phyloP scores from a whole-genome alignment of 2,329 filamentous ascomycete species.

The Cladosporium austrohemisphaericum region DNA sequence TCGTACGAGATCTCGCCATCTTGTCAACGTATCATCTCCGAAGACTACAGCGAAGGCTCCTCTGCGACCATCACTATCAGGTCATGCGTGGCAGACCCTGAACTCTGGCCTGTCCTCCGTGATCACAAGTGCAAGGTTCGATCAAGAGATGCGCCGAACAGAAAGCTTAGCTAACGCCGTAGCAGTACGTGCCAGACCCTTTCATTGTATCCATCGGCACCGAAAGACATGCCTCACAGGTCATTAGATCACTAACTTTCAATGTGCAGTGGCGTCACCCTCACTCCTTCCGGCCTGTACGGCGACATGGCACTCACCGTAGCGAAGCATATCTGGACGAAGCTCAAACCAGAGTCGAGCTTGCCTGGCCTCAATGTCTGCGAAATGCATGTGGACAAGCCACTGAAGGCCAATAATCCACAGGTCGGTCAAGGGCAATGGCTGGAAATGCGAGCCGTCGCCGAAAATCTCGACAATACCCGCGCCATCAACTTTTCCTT shows the following conservation, averaged over 20 bases:
- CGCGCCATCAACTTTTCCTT: slow-evolving; percentile 21
- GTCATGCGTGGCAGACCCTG: slow-evolving; percentile 23
- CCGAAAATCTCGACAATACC: neutral
- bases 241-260: too few relatives aligned
- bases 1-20: slow-evolving; percentile 22
- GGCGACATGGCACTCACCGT: slow-evolving; percentile 33
- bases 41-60: slow-evolving; percentile 16
- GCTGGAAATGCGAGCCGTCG: slow-evolving; percentile 26
- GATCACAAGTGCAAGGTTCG: slow-evolving; percentile 37
- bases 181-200: too few relatives aligned
- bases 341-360: slow-evolving; percentile 15
- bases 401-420: slow-evolving; percentile 24
- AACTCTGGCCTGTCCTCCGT: slow-evolving; percentile 24
- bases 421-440: slow-evolving; percentile 22
- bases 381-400: slow-evolving; percentile 27
- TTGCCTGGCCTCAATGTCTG: slow-evolving; percentile 25
- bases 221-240: too few relatives aligned
- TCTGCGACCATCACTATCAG: slow-evolving; percentile 22
- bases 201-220: too few relatives aligned
- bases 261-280: slow-evolving; percentile 24
- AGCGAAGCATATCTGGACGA: slow-evolving; percentile 24
- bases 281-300: slow-evolving; percentile 33
- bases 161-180: too few relatives aligned
- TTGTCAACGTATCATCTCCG: slow-evolving; percentile 24
- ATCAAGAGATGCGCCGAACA: too few relatives aligned